A percentile compares a stretch with the other conserved stretches of the same genome.
phyloP scores from a whole-genome alignment of 352 stramenopile species.

The Globisporangium takayamanum region DNA sequence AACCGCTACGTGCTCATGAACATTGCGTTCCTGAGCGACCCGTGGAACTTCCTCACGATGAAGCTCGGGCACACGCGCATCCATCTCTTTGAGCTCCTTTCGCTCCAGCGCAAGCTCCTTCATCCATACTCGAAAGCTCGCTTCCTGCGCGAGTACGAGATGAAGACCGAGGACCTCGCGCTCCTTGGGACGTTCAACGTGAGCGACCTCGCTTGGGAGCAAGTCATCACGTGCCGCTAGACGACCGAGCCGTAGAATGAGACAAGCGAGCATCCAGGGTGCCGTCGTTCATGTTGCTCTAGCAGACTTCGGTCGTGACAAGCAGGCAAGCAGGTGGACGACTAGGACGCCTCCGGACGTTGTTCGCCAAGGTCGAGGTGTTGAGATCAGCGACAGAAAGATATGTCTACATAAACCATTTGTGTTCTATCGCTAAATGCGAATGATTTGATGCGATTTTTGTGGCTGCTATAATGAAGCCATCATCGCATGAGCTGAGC shows the following conservation, averaged over 20 bases:
- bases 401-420: background rate
- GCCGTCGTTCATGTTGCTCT: too few relatives aligned
- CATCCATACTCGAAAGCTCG: slow-evolving; percentile 43
- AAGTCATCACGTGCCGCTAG: slow-evolving; percentile 43
- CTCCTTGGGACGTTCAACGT: slow-evolving; percentile 40
- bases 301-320: background rate
- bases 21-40: slow-evolving; percentile 45
- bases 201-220: slow-evolving; percentile 39
- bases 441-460: too few relatives aligned
- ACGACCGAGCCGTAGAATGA: background rate
- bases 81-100: slow-evolving; percentile 25
- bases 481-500: too few relatives aligned
- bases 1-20: slow-evolving; percentile 50
- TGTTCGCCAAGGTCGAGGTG: background rate
- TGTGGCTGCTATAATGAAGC: background rate
- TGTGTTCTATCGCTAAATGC: background rate
- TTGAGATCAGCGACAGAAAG: background rate
- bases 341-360: too few relatives aligned
- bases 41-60: slow-evolving; percentile 44
- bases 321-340: too few relatives aligned
- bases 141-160: slow-evolving; percentile 43
- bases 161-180: slow-evolving; percentile 31
- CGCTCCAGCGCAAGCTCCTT: slow-evolving; percentile 30
- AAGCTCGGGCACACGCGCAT: slow-evolving; percentile 44
- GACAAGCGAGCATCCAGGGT: too few relatives aligned